phyloP scores from a whole-genome alignment of 2,329 filamentous ascomycete genomes.

The Trichophyton mentagrophytes region DNA sequence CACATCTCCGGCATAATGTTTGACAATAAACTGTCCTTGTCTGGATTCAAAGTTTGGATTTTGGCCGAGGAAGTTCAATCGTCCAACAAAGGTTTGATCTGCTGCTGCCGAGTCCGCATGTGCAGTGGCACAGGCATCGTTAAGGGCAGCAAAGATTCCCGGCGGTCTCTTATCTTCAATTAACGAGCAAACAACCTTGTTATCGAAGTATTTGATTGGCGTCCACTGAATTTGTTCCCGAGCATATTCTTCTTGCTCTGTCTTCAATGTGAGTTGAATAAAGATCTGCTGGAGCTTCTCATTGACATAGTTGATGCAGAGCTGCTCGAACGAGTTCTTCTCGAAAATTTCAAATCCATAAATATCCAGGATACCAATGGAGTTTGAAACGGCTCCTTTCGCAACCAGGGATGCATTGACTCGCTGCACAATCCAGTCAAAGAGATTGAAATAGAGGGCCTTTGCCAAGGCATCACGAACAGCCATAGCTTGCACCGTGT shows the following conservation, averaged over 20 bases:
- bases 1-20: slow-evolving; percentile 97
- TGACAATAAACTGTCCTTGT: slow-evolving; percentile 94
- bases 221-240: slow-evolving; percentile 97
- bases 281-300: slow-evolving; percentile 99
- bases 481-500: slow-evolving; percentile 70
- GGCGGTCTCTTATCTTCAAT: slow-evolving; percentile 86
- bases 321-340: slow-evolving; percentile 96
- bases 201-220: slow-evolving; percentile 98
- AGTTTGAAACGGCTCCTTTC: slow-evolving; percentile 60
- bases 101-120: slow-evolving; percentile 90
- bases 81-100: slow-evolving; percentile 89
- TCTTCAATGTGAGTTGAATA: slow-evolving; percentile 90
- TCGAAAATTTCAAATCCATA: slow-evolving; percentile 99
- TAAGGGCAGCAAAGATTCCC: slow-evolving; percentile 88
- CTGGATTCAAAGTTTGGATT: slow-evolving; percentile 84
- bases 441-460: slow-evolving; percentile 94
- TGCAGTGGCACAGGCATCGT: slow-evolving; percentile 96
- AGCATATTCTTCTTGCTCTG: slow-evolving; percentile 95
- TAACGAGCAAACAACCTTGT: slow-evolving; percentile 94
- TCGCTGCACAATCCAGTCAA: slow-evolving; percentile 94
- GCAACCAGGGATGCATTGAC: slow-evolving; percentile 81
- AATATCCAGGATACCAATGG: slow-evolving; percentile 94
- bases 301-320: slow-evolving; percentile 99
- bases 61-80: slow-evolving; percentile 71
- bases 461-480: slow-evolving; percentile 86